Conservation (phyloP, 1,139 yeast species). For the Blastobotrys illinoisensis region DNA sequence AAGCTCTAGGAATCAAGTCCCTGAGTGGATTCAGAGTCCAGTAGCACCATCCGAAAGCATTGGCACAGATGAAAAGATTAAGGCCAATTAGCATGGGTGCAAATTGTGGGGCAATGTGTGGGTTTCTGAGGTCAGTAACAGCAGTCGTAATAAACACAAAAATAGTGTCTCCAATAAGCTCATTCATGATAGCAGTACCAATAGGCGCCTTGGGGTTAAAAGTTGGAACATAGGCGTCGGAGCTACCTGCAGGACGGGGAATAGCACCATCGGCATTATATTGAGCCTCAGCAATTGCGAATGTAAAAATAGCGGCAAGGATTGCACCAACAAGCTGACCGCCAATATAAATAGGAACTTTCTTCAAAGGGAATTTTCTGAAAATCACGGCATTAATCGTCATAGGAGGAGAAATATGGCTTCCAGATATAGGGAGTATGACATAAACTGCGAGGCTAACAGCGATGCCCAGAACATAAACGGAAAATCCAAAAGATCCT, state of each 20-base stretch:
- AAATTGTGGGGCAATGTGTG: background rate
- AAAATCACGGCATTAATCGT: background rate
- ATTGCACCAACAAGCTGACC: background rate
- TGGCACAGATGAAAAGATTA: slow-evolving; percentile 34
- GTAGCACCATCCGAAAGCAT: background rate
- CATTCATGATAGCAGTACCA: background rate
- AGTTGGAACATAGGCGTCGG: background rate
- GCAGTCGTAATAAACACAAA: background rate
- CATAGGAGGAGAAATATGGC: background rate
- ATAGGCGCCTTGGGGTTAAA: background rate
- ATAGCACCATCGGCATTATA: background rate
- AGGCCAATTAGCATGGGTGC: slow-evolving; percentile 3
- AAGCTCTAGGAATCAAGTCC: background rate
- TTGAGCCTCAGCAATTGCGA: background rate
- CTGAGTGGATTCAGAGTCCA: background rate
- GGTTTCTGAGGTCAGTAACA: background rate
- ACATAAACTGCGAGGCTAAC: background rate
- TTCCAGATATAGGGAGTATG: background rate
- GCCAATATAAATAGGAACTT: background rate
- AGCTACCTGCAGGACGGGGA: background rate
- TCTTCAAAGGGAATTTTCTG: background rate
- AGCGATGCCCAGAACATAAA: background rate
- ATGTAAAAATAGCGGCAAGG: background rate
- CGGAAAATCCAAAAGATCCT: background rate
- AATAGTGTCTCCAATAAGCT: background rate